phyloP scores from a whole-genome alignment of 495 filamentous ascomycete genomes.

The Penicillium flavigenum region DNA sequence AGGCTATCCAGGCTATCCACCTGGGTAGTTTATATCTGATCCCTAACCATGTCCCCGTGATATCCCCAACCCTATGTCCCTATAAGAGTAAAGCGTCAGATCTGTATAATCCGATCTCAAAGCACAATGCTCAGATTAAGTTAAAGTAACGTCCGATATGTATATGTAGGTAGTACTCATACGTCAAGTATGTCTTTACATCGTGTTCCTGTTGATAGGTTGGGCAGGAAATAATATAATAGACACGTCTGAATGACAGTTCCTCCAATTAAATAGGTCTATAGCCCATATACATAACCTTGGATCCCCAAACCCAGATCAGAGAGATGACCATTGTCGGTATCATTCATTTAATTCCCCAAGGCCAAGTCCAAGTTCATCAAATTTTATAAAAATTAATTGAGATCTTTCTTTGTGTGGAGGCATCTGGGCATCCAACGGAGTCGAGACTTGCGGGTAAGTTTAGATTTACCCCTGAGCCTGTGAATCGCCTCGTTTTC shows the following conservation, averaged over 20 bases:
- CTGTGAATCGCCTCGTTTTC: slow-evolving; percentile 14
- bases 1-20: neutral
- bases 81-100: neutral
- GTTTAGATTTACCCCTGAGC: slow-evolving; percentile 24
- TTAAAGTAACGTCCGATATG: neutral
- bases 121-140: neutral
- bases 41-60: neutral
- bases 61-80: neutral
- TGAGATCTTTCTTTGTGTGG: slow-evolving; percentile 7
- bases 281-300: slow-evolving; percentile 7
- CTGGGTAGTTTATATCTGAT: neutral
- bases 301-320: slow-evolving; percentile 17
- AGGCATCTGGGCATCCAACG: neutral
- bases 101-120: neutral
- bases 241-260: slow-evolving; percentile 8
- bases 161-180: neutral
- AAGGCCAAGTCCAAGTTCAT: no score
- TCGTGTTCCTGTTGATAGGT: no score
- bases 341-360: slow-evolving; percentile 24
- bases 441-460: slow-evolving; percentile 21
- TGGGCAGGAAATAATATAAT: neutral
- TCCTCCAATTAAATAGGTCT: neutral
- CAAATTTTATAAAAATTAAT: neutral
- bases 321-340: slow-evolving; percentile 27
- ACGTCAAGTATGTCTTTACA: neutral